Evolutionary conservation across 768 basidiomycete species (phyloP).

Genomic region (Russula virescens): DNA sequence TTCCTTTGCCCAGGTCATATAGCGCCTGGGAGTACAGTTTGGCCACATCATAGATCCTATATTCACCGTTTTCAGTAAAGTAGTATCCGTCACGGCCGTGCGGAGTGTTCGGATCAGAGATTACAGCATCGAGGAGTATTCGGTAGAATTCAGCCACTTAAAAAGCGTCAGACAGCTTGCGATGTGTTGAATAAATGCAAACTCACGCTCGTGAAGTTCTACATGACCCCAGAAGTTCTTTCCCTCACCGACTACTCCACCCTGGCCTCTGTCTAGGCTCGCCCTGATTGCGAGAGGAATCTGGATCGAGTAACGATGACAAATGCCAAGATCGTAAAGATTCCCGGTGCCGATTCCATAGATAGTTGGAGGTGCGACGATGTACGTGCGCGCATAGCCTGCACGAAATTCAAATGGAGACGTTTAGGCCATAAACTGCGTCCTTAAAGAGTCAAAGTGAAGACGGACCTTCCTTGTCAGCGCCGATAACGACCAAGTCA

Average conservation of each 20-base stretch:
- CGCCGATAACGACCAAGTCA: slow-evolving; percentile 43
- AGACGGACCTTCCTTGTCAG: slow-evolving; percentile 41
- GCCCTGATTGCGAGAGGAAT: slow-evolving; percentile 45
- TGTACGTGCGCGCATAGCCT: slow-evolving; percentile 49
- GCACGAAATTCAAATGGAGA: background rate
- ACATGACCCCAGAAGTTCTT: slow-evolving; percentile 56
- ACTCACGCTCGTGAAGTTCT: slow-evolving; percentile 47
- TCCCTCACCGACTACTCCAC: slow-evolving; percentile 52
- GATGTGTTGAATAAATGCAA: background rate
- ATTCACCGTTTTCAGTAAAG: slow-evolving; percentile 34
- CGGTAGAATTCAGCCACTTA: slow-evolving; percentile 42
- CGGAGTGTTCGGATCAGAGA: slow-evolving; percentile 24
- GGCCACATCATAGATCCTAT: slow-evolving; percentile 33
- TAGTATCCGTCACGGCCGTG: slow-evolving; percentile 36
- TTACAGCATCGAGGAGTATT: slow-evolving; percentile 37
- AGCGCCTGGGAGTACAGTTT: slow-evolving; percentile 35
- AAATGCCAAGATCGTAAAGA: slow-evolving; percentile 47
- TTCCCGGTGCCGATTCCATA: slow-evolving; percentile 47
- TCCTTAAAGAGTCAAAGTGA: background rate
- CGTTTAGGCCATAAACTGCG: background rate
- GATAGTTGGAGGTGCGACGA: slow-evolving; percentile 52
- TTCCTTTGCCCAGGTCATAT: slow-evolving; percentile 30
- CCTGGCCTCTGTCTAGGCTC: slow-evolving; percentile 42
- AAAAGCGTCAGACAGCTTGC: background rate
- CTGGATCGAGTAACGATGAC: slow-evolving; percentile 48